A percentile compares a stretch with the other conserved stretches of the same genome.
These are phyloP conservation scores for Waitea zeae DNA, from an alignment of 1,284 basidiomycete genomes.

Conservation along the genomic window DNA sequence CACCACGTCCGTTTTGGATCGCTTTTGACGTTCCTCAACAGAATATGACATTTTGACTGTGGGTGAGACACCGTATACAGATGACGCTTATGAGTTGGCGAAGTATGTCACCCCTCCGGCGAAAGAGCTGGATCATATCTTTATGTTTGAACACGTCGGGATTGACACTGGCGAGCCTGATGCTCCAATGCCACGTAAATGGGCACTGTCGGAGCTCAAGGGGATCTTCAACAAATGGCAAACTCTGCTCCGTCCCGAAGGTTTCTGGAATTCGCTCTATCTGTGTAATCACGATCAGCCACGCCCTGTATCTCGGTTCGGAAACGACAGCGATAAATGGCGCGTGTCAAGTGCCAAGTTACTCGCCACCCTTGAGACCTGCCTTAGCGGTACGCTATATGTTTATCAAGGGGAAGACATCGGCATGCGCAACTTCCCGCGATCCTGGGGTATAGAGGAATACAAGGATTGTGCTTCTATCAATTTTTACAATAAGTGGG, in stretches of 20 bases:
- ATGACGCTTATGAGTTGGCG: constrained; percentile 28
- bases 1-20: background rate
- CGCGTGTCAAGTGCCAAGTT: constrained; percentile 42
- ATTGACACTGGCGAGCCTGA: constrained; percentile 24
- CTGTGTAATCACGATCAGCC: constrained; percentile 57
- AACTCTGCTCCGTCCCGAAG: constrained; percentile 29
- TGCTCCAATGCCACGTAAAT: constrained; percentile 25
- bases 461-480: constrained; percentile 48
- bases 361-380: constrained; percentile 41
- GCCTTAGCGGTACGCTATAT: constrained; percentile 50
- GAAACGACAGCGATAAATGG: constrained; percentile 37
- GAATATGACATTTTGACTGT: constrained; percentile 45
- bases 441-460: constrained; percentile 50
- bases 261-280: constrained; percentile 54
- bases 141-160: constrained; percentile 49
- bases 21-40: constrained; percentile 12
- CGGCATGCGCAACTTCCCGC: constrained; percentile 51
- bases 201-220: constrained; percentile 41
- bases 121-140: constrained; percentile 52
- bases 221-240: constrained; percentile 44
- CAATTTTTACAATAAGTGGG: constrained; percentile 29
- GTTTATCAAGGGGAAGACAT: constrained; percentile 66
- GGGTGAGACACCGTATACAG: constrained; percentile 46
- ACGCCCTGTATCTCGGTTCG: constrained; percentile 47
- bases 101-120: constrained; percentile 42